phyloP scores from a whole-genome alignment of 352 stramenopile genomes.

The Plasmopara halstedii region DNA sequence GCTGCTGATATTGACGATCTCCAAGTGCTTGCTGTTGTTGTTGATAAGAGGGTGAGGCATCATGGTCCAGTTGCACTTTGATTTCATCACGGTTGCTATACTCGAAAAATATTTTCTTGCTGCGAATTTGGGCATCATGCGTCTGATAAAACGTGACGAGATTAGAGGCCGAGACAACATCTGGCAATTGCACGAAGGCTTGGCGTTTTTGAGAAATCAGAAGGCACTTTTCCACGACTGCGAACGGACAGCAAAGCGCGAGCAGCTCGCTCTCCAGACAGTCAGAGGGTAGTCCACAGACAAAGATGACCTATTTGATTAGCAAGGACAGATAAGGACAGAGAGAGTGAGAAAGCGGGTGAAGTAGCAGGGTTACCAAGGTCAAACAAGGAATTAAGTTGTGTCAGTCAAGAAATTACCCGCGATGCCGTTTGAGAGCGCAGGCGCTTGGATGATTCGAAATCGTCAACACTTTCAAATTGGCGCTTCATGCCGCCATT shows the following conservation, averaged over 20 bases:
- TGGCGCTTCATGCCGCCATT: constrained; percentile 37
- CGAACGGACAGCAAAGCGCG: constrained; percentile 72
- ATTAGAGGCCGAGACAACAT: constrained; percentile 53
- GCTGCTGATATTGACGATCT: constrained; percentile 17
- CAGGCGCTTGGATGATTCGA: constrained; percentile 28
- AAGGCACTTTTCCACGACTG: constrained; percentile 71
- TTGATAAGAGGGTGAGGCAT: constrained; percentile 14
- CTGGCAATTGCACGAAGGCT: constrained; percentile 74
- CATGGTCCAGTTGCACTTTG: constrained; percentile 25
- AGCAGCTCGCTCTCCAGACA: constrained; percentile 80
- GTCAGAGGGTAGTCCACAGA: constrained; percentile 62
- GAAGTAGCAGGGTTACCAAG: neutral
- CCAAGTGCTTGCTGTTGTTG: constrained; percentile 20
- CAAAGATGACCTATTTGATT: constrained; percentile 55
- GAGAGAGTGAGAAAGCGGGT: constrained; percentile 13
- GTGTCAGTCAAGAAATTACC: constrained; percentile 25
- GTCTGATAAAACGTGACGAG: constrained; percentile 76
- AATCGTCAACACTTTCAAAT: constrained; percentile 23
- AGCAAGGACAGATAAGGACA: constrained; percentile 17
- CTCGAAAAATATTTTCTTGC: constrained; percentile 76
- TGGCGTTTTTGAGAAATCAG: constrained; percentile 69
- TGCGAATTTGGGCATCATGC: constrained; percentile 62
- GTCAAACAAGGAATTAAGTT: constrained; percentile 1
- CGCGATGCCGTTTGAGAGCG: constrained; percentile 34
- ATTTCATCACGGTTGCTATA: constrained; percentile 66